Conservation (phyloP, 805 yeast species). For the Candida pini region DNA sequence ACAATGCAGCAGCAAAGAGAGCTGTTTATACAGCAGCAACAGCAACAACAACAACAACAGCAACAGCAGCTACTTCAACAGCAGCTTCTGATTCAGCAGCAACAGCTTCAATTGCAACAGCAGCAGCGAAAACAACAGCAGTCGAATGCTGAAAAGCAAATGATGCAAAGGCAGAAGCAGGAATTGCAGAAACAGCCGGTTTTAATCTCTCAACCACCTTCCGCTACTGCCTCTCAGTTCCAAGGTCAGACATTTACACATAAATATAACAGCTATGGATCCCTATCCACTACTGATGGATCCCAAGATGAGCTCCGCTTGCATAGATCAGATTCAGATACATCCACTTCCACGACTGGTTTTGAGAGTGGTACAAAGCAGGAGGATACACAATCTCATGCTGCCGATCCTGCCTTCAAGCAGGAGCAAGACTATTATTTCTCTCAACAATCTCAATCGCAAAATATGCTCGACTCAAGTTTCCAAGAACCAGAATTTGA, state of each 20-base stretch:
- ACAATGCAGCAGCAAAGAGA: constrained; percentile 6
- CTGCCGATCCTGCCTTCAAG: constrained; percentile 7
- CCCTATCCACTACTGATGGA: constrained; percentile 24
- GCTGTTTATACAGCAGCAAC: constrained; percentile 8
- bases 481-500: constrained; percentile 28
- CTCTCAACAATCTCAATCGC: neutral
- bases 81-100: constrained; percentile 29
- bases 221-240: constrained; percentile 8
- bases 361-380: constrained; percentile 12
- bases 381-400: constrained; percentile 1
- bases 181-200: constrained; percentile 1
- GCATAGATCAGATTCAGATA: constrained; percentile 23
- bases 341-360: constrained; percentile 22
- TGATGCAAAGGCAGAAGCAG: neutral
- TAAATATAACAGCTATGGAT: constrained; percentile 20
- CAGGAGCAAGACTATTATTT: constrained; percentile 4
- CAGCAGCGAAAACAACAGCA: constrained; percentile 3
- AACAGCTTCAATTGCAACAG: constrained; percentile 4
- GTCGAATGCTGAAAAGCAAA: neutral
- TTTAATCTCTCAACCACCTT: neutral
- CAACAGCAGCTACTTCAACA: constrained; percentile 70
- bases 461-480: neutral
- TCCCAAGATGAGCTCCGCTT: constrained; percentile 23
- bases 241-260: constrained; percentile 14
- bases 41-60: constrained; percentile 45